phyloP scores from a whole-genome alignment of 2,329 filamentous ascomycete genomes.

The Calonectria naviculata region DNA sequence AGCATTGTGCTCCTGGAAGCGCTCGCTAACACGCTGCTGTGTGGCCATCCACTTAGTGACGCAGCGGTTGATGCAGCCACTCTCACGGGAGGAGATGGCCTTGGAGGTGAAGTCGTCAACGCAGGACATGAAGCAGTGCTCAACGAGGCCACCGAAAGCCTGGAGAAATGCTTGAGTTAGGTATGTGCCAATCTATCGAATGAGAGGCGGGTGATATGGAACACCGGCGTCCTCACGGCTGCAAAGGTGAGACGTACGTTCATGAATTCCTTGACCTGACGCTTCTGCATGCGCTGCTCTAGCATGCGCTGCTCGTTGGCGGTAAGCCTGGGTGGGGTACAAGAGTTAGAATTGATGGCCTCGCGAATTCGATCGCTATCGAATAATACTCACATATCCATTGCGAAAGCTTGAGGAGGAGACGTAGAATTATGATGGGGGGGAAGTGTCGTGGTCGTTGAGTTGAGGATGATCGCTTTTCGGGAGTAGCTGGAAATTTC shows the following conservation, averaged over 20 bases:
- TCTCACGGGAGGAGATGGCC: slow-evolving; percentile 87
- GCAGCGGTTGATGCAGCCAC: slow-evolving; percentile 92
- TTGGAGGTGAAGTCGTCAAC: slow-evolving; percentile 99
- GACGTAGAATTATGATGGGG: slow-evolving; percentile 17
- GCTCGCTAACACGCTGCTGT: slow-evolving; percentile 88
- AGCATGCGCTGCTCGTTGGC: slow-evolving; percentile 90
- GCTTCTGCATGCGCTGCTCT: slow-evolving; percentile 93
- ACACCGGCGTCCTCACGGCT: background rate
- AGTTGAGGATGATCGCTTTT: slow-evolving; percentile 25
- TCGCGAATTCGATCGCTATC: background rate
- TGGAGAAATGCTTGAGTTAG: slow-evolving; percentile 23
- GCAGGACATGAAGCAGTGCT: slow-evolving; percentile 96
- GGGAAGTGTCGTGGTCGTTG: slow-evolving; percentile 19
- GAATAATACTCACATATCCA: slow-evolving; percentile 42
- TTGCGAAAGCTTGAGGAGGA: slow-evolving; percentile 31
- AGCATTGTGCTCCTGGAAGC: slow-evolving; percentile 81
- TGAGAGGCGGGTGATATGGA: background rate
- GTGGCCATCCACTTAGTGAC: slow-evolving; percentile 97
- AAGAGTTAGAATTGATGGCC: slow-evolving; percentile 21
- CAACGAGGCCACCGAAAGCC: slow-evolving; percentile 63
- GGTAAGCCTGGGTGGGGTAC: slow-evolving; percentile 67
- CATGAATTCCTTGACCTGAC: slow-evolving; percentile 99
- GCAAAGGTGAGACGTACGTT: slow-evolving; percentile 70
- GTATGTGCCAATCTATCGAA: background rate
- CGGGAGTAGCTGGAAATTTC: slow-evolving; percentile 43